Evolutionary conservation across 495 filamentous ascomycete genomes (phyloP).

Genomic region (Penicillium paradoxum): DNA sequence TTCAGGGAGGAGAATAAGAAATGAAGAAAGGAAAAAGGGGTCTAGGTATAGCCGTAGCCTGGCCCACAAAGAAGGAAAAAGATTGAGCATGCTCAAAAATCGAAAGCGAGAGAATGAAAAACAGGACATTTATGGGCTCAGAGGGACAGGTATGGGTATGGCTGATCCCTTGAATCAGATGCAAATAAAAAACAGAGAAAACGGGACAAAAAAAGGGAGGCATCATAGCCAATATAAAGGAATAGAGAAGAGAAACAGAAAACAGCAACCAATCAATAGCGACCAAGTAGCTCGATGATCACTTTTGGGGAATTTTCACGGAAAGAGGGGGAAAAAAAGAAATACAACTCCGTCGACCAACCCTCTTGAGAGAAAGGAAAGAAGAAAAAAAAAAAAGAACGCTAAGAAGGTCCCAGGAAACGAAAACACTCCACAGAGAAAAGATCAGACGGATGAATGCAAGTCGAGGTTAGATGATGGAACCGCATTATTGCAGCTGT

Average conservation of each 20-base stretch:
- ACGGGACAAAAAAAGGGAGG: slow-evolving; percentile 3
- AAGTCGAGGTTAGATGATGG: slow-evolving; percentile 17
- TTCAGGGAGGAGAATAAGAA: slow-evolving; percentile 9
- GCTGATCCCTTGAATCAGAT: slow-evolving; percentile 27
- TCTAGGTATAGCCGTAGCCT: slow-evolving; percentile 27
- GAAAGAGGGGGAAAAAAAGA: slow-evolving; percentile 10
- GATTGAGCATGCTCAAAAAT: slow-evolving; percentile 9
- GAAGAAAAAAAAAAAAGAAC: slow-evolving; percentile 24
- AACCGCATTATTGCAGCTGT: slow-evolving; percentile 18
- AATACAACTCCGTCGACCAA: slow-evolving; percentile 35
- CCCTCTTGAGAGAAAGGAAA: slow-evolving; percentile 25
- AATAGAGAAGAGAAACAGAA: slow-evolving; percentile 2
- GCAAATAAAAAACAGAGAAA: slow-evolving; percentile 14
- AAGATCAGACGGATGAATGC: slow-evolving; percentile 17
- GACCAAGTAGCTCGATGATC: slow-evolving; percentile 21
- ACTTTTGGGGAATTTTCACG: slow-evolving; percentile 26
- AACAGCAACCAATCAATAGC: slow-evolving; percentile 14
- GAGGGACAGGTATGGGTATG: slow-evolving; percentile 23
- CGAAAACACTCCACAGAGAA: slow-evolving; percentile 9
- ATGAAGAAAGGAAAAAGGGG: slow-evolving; percentile 16
- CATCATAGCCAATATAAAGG: background rate
- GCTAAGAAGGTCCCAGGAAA: slow-evolving; percentile 32
- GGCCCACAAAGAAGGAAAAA: slow-evolving; percentile 18
- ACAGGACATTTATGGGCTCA: slow-evolving; percentile 9
- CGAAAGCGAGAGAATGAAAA: slow-evolving; percentile 10